phyloP scores from a whole-genome alignment of 2,329 filamentous ascomycete species.

The Ophiostoma pallidulum region DNA sequence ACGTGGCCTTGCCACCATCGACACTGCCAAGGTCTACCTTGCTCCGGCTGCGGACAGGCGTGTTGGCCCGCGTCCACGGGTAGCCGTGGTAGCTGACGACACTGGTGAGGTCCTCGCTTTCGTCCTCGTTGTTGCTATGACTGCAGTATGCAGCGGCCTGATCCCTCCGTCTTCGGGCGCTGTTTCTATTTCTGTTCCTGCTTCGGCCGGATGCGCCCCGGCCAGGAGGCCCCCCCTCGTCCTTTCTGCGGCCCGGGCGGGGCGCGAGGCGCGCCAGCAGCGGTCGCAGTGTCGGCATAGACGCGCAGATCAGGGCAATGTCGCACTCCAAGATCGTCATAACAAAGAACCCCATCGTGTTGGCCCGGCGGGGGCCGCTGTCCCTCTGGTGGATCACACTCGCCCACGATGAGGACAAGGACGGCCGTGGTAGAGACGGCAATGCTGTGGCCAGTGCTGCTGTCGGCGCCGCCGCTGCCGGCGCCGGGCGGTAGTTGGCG shows the following conservation, averaged over 20 bases:
- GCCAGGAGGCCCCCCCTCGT: background rate
- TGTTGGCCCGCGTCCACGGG: constrained; percentile 21
- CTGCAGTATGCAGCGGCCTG: too few relatives aligned
- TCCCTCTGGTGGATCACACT: background rate
- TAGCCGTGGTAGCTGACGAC: constrained; percentile 25
- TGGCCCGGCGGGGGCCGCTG: constrained; percentile 14
- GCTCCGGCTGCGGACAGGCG: constrained; percentile 14
- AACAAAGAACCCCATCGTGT: constrained; percentile 26
- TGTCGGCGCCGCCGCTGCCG: background rate
- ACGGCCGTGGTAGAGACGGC: too few relatives aligned
- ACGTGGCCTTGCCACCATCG: too few relatives aligned
- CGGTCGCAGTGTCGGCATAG: constrained; percentile 25
- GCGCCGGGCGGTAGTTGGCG: constrained; percentile 18
- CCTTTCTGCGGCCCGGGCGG: constrained; percentile 17
- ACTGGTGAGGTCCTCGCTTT: constrained; percentile 23
- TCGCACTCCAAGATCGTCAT: constrained; percentile 29
- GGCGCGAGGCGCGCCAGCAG: constrained; percentile 23
- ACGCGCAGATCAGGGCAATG: constrained; percentile 27
- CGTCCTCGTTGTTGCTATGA: constrained; percentile 5
- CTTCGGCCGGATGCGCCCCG: background rate
- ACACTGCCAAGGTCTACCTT: constrained; percentile 13
- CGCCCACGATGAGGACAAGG: background rate
- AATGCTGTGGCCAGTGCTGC: background rate
- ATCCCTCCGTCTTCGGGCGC: background rate
- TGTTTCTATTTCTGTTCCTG: background rate